phyloP scores from a whole-genome alignment of 768 basidiomycete genomes.

The Termitomyces sp. region DNA sequence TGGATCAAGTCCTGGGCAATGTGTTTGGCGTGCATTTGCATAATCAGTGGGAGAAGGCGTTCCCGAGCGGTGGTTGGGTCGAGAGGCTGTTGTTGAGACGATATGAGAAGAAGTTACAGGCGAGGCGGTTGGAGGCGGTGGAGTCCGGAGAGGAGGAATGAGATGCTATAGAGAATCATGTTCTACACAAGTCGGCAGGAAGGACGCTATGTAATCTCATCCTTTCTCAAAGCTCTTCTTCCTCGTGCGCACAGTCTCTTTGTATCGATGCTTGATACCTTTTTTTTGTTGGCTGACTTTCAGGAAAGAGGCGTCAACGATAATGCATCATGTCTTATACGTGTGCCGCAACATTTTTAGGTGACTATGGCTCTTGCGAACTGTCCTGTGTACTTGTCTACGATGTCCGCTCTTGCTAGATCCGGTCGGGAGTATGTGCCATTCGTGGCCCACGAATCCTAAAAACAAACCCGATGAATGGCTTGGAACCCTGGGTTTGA shows the following conservation, averaged over 20 bases:
- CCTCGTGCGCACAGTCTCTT: background rate
- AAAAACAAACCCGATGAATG: background rate
- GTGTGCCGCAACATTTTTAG: background rate
- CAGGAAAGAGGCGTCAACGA: background rate
- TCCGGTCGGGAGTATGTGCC: too few species aligned
- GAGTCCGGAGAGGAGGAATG: background rate
- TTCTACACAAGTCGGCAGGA: background rate
- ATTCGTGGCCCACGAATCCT: background rate
- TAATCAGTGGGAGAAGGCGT: conserved; percentile 92
- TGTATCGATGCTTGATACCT: too few species aligned
- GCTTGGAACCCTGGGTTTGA: too few species aligned
- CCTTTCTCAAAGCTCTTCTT: background rate
- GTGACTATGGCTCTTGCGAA: too few species aligned
- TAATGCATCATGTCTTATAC: background rate
- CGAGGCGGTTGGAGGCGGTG: background rate
- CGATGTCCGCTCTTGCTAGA: background rate
- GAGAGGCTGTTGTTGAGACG: conserved; percentile 65
- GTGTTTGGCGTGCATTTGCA: conserved; percentile 91
- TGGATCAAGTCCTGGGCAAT: conserved; percentile 59
- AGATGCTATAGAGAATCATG: background rate
- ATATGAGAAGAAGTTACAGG: conserved; percentile 40
- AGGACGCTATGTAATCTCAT: background rate
- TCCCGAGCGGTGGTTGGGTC: conserved; percentile 84
- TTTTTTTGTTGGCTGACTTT: background rate
- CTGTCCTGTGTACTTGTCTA: background rate